Conservation (phyloP, 805 yeast species). For the Candida golubevii region DNA sequence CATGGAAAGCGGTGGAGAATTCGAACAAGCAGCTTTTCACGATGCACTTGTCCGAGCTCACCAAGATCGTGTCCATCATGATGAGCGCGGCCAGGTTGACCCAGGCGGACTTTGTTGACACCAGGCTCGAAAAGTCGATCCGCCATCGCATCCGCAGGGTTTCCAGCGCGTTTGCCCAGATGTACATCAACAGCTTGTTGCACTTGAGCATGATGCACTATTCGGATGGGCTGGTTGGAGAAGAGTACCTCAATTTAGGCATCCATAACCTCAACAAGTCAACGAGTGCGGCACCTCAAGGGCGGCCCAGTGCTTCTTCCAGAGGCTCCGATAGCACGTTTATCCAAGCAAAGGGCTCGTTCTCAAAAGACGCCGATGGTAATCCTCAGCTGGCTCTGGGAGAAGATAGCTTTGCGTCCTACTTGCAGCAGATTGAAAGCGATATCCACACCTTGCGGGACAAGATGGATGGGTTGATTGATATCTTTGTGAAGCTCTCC, state of each 20-base stretch:
- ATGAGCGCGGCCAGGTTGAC: slow-evolving; percentile 53
- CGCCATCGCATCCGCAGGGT: slow-evolving; percentile 49
- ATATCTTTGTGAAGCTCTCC: slow-evolving; percentile 30
- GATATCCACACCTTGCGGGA: slow-evolving; percentile 37
- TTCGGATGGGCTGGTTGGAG: slow-evolving; percentile 19
- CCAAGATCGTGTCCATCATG: slow-evolving; percentile 49
- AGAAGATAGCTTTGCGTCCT: slow-evolving; percentile 17
- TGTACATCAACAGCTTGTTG: slow-evolving; percentile 62
- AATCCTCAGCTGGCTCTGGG: not conserved
- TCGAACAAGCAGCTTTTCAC: slow-evolving; percentile 49
- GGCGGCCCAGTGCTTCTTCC: slow-evolving; percentile 8
- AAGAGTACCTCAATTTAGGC: slow-evolving; percentile 30
- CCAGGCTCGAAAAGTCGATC: slow-evolving; percentile 45
- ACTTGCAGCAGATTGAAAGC: slow-evolving; percentile 34
- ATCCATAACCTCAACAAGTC: slow-evolving; percentile 23
- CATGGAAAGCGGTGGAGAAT: slow-evolving; percentile 48
- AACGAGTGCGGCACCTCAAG: slow-evolving; percentile 11
- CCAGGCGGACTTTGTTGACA: slow-evolving; percentile 45
- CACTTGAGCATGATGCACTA: slow-evolving; percentile 46
- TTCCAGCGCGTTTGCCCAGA: slow-evolving; percentile 53
- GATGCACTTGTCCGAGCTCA: slow-evolving; percentile 49
- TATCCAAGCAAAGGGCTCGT: not conserved
- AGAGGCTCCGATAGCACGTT: slow-evolving; percentile 12
- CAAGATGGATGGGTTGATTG: slow-evolving; percentile 26
- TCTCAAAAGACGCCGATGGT: not conserved